These are phyloP conservation scores for Fusarium chuoi DNA, from an alignment of 2,329 filamentous ascomycete genomes.

Conservation along the genomic window DNA sequence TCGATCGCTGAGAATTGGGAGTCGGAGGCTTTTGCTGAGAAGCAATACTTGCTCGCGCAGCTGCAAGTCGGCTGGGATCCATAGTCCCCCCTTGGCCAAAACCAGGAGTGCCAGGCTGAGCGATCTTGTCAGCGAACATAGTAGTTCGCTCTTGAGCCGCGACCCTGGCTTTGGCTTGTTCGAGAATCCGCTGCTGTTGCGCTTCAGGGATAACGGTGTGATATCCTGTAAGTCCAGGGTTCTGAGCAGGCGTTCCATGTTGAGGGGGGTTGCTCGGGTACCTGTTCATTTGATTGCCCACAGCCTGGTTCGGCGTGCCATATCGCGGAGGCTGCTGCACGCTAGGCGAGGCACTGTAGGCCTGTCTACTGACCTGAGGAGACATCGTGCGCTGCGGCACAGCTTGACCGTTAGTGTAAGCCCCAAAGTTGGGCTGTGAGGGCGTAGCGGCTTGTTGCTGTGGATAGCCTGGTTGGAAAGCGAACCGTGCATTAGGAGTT, in stretches of 20 bases:
- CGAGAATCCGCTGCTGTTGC: constrained; percentile 61
- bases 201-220: constrained; percentile 61
- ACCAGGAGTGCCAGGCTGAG: constrained; percentile 58
- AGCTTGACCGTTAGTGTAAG: constrained; percentile 57
- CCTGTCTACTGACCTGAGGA: constrained; percentile 54
- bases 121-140: constrained; percentile 54
- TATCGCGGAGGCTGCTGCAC: constrained; percentile 50
- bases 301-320: constrained; percentile 45
- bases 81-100: constrained; percentile 39
- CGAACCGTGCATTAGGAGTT: constrained; percentile 56
- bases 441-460: constrained; percentile 53
- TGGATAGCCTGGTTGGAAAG: constrained; percentile 52
- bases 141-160: constrained; percentile 57
- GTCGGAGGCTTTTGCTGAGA: constrained; percentile 53
- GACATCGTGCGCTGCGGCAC: constrained; percentile 57
- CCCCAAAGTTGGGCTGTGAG: constrained; percentile 49
- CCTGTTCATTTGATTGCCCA: constrained; percentile 46
- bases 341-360: constrained; percentile 54
- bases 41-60: constrained; percentile 51
- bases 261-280: constrained; percentile 49
- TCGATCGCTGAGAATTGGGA: constrained; percentile 45
- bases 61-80: constrained; percentile 47
- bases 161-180: constrained; percentile 61
- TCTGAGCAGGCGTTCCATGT: constrained; percentile 47
- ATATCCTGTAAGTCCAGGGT: constrained; percentile 56